Evolutionary conservation across 116 monocot species (phyloP).

Genomic region (Cymodocea nodosa): DNA sequence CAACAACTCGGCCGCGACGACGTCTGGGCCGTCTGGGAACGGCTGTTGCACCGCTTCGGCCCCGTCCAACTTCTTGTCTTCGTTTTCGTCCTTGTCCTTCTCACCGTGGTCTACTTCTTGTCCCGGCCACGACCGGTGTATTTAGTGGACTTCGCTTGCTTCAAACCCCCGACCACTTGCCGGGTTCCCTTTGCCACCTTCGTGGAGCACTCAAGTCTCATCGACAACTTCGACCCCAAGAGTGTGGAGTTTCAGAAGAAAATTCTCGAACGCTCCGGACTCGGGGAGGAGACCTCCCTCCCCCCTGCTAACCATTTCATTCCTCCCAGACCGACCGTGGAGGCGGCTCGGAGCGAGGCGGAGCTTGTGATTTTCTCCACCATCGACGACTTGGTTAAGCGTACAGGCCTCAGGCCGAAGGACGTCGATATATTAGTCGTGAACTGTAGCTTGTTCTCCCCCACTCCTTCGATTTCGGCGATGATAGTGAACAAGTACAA

Average conservation of each 20-base stretch:
- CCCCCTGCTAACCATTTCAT: conserved; percentile 21
- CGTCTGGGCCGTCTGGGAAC: not conserved
- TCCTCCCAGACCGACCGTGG: conserved; percentile 14
- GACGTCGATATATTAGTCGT: conserved; percentile 66
- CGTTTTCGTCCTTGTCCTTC: not conserved
- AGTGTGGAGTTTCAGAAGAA: conserved; percentile 13
- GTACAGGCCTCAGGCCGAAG: conserved; percentile 18
- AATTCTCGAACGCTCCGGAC: conserved; percentile 18
- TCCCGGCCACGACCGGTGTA: conserved; percentile 27
- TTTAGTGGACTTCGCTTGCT: conserved; percentile 40
- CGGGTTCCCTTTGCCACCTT: conserved; percentile 40
- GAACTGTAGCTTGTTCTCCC: conserved; percentile 70
- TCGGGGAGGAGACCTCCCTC: conserved; percentile 17
- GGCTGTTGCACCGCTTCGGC: not conserved
- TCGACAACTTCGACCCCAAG: conserved; percentile 16
- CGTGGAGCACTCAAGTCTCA: conserved; percentile 32
- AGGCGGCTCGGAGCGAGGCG: conserved; percentile 10
- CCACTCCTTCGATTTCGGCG: conserved; percentile 42
- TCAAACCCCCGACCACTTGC: conserved; percentile 15
- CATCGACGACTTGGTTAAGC: conserved; percentile 8
- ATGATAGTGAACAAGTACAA: conserved; percentile 58
- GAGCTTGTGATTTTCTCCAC: conserved; percentile 16
- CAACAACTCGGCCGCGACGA: not conserved
- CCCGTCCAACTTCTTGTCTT: not conserved
- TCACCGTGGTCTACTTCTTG: conserved; percentile 7